Conservation (phyloP, 768 basidiomycete genomes). For the Panus rudis region DNA sequence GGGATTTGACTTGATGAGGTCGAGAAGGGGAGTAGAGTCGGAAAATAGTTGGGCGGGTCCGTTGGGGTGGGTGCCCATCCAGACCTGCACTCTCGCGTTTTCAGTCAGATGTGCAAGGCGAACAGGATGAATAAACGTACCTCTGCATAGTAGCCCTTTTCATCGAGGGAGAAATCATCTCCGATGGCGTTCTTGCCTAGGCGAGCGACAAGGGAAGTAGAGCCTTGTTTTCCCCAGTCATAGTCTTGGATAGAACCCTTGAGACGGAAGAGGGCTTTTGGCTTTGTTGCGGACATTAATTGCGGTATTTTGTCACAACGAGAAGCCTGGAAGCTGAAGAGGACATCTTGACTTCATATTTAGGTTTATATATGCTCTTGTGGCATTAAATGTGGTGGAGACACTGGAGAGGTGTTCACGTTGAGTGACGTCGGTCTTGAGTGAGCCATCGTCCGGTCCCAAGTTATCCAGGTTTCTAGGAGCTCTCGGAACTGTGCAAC, state of each 20-base stretch:
- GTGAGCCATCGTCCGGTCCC: too few species aligned
- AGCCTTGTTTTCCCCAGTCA: slow-evolving; percentile 48
- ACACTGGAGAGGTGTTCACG: too few species aligned
- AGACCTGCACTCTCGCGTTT: slow-evolving; percentile 33
- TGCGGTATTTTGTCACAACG: too few species aligned
- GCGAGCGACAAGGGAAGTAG: slow-evolving; percentile 39
- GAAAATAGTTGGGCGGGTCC: slow-evolving; percentile 34
- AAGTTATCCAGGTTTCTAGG: too few species aligned
- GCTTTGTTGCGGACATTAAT: too few species aligned
- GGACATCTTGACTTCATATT: too few species aligned
- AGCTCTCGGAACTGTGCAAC: too few species aligned
- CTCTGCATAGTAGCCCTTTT: slow-evolving; percentile 48
- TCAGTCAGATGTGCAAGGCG: not conserved
- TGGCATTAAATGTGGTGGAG: too few species aligned
- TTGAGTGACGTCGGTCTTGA: too few species aligned
- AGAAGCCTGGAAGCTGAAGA: too few species aligned
- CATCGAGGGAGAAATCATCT: slow-evolving; percentile 32
- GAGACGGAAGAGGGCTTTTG: slow-evolving; percentile 18
- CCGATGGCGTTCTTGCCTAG: slow-evolving; percentile 27
- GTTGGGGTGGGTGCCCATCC: slow-evolving; percentile 56
- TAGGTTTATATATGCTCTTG: too few species aligned
- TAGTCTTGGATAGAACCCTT: slow-evolving; percentile 33
- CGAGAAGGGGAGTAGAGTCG: slow-evolving; percentile 22
- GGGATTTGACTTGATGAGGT: slow-evolving; percentile 25
- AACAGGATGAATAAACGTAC: slow-evolving; percentile 12